Percentiles rank a stretch among this genome's conserved stretches.
Conservation (phyloP, 495 filamentous ascomycete species). For the Entonaema liquescens region DNA sequence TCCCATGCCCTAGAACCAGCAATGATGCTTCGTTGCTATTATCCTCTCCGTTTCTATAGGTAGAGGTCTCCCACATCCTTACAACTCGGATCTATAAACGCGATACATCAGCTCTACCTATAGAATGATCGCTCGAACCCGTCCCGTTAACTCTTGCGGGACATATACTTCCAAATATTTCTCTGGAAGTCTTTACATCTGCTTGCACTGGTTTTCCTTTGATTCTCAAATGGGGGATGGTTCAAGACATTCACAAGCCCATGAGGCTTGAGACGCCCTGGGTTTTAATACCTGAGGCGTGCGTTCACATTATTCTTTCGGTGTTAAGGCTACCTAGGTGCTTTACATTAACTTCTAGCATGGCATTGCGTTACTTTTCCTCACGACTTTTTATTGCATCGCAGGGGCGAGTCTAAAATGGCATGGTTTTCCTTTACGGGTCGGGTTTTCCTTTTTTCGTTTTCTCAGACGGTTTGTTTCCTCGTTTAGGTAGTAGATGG, state of each 20-base stretch:
- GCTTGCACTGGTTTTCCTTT: background rate
- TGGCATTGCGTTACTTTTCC: background rate
- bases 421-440: background rate
- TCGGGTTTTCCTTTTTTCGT: background rate
- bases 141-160: background rate
- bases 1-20: background rate
- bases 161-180: background rate
- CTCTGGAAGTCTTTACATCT: background rate
- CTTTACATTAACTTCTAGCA: background rate
- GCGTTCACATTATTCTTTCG: background rate
- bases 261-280: too few species aligned
- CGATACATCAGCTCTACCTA: background rate
- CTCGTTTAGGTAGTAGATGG: background rate
- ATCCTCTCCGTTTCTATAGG: background rate
- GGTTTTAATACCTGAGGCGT: too few species aligned
- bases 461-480: background rate
- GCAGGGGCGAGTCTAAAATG: background rate
- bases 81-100: background rate
- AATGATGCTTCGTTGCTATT: background rate
- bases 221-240: background rate
- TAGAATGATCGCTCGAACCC: background rate
- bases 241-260: too few species aligned
- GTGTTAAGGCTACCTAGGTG: background rate
- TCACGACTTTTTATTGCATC: background rate
- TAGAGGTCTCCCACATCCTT: background rate